Percentiles rank a stretch among this genome's conserved stretches.
Evolutionary conservation across 2,329 filamentous ascomycete genomes (phyloP).

Genomic region (Lasiodiplodia hormozganensis): DNA sequence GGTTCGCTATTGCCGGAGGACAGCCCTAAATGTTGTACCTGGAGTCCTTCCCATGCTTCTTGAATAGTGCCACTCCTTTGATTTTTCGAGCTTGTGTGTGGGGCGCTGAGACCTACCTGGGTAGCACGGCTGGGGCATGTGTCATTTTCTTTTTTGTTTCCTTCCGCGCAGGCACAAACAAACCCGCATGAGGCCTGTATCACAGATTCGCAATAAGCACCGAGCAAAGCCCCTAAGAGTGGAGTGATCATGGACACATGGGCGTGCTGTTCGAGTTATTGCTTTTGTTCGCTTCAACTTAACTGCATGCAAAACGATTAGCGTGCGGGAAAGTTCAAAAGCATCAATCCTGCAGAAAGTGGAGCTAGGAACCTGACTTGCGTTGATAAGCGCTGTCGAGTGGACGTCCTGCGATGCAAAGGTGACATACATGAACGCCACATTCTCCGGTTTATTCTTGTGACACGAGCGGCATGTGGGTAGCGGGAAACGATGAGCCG

Average conservation of each 20-base stretch:
- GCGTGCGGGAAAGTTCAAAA: neutral
- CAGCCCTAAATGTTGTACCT: neutral
- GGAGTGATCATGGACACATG: neutral
- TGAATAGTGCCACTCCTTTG: conserved; percentile 1
- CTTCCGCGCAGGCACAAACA: neutral
- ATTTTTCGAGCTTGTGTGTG: neutral
- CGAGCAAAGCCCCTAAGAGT: neutral
- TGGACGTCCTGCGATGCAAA: conserved; percentile 12
- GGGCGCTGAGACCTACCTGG: conserved; percentile 18
- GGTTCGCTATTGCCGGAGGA: neutral
- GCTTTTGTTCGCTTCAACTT: neutral
- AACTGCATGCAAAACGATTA: neutral
- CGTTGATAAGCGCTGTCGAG: neutral
- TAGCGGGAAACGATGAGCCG: conserved; percentile 5
- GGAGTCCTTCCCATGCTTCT: conserved; percentile 2
- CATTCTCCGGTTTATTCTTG: neutral
- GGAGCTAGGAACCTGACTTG: conserved; percentile 8
- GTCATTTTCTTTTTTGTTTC: conserved; percentile 1
- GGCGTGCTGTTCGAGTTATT: neutral
- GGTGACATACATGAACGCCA: conserved; percentile 22
- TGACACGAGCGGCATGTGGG: neutral
- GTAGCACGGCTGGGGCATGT: conserved; percentile 2
- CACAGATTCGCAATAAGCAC: neutral
- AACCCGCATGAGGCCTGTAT: neutral
- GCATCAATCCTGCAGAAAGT: neutral